Conservation (phyloP, 192 early-diverging fungal species). For the Gamsiella multidivaricata region DNA sequence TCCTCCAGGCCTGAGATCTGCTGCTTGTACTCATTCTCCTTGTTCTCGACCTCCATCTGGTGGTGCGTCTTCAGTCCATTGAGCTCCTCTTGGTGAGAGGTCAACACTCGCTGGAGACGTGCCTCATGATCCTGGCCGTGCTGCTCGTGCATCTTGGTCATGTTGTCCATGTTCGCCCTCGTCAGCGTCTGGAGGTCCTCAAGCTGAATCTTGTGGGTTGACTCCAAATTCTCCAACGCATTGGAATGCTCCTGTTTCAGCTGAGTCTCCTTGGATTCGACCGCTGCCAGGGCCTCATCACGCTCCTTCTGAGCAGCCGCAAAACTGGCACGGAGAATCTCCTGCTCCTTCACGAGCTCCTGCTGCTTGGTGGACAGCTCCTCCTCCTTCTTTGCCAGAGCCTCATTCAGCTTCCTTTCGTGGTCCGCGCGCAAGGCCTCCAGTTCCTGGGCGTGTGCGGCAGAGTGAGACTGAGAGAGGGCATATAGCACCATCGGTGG, state of each 20-base stretch:
- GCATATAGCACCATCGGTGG: not conserved
- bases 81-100: slow-evolving; percentile 43
- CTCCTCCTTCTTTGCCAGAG: slow-evolving; percentile 25
- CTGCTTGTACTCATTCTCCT: slow-evolving; percentile 16
- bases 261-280: slow-evolving; percentile 24
- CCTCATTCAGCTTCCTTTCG: slow-evolving; percentile 20
- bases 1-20: slow-evolving; percentile 16
- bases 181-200: slow-evolving; percentile 24
- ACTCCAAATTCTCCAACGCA: slow-evolving; percentile 9
- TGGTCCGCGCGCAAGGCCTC: slow-evolving; percentile 30
- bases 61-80: slow-evolving; percentile 21
- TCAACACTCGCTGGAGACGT: slow-evolving; percentile 20
- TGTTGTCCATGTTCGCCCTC: slow-evolving; percentile 35
- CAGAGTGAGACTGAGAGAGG: slow-evolving; percentile 8
- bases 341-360: slow-evolving; percentile 25
- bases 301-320: slow-evolving; percentile 23
- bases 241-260: slow-evolving; percentile 22
- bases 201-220: slow-evolving; percentile 30
- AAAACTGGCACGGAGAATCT: slow-evolving; percentile 15
- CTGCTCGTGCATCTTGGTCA: slow-evolving; percentile 50
- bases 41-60: slow-evolving; percentile 15
- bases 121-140: slow-evolving; percentile 50
- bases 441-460: slow-evolving; percentile 19
- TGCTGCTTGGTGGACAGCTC: slow-evolving; percentile 18
- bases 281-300: slow-evolving; percentile 18